A percentile compares a stretch with the other conserved stretches of the same genome.
phyloP scores from a whole-genome alignment of 108 stramenopile genomes.

The Stephanodiscus triporus region DNA sequence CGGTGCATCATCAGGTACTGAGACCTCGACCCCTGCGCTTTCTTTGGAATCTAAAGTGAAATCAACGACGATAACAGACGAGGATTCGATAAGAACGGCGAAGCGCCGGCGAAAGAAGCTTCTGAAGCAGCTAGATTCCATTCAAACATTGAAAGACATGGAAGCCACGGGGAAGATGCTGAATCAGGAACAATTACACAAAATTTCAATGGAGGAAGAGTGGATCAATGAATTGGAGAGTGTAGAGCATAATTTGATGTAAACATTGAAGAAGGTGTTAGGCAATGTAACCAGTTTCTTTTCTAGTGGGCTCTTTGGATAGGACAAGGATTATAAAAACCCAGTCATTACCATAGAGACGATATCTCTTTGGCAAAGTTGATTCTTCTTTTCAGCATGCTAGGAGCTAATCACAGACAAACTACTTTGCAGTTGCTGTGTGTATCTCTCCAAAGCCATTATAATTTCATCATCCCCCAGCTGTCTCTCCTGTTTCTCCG shows the following conservation, averaged over 20 bases:
- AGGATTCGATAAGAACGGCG: constrained; percentile 51
- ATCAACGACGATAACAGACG: constrained; percentile 60
- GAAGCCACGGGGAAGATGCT: constrained; percentile 44
- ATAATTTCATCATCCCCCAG: constrained; percentile 90
- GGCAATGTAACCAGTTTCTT: background rate
- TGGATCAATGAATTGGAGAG: constrained; percentile 59
- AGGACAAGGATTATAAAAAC: too few relatives aligned
- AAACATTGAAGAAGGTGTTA: constrained; percentile 1
- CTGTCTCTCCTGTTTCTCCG: constrained; percentile 79
- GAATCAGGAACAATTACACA: constrained; percentile 57
- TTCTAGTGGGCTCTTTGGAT: too few relatives aligned
- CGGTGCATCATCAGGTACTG: constrained; percentile 4
- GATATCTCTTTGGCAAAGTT: too few relatives aligned
- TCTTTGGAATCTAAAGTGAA: constrained; percentile 15
- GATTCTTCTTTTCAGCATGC: constrained; percentile 7
- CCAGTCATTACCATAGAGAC: too few relatives aligned
- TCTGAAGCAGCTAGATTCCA: constrained; percentile 59
- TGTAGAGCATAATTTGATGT: constrained; percentile 66
- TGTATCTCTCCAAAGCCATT: constrained; percentile 89
- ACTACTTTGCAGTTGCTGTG: constrained; percentile 84
- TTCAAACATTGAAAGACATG: constrained; percentile 52
- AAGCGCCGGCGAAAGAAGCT: constrained; percentile 60
- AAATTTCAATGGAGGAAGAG: constrained; percentile 50
- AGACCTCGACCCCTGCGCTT: constrained; percentile 9
- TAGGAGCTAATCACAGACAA: constrained; percentile 77